Base-by-base conservation (phyloP, 305 asterid genomes). In the Fraxinus velutina region DNA sequence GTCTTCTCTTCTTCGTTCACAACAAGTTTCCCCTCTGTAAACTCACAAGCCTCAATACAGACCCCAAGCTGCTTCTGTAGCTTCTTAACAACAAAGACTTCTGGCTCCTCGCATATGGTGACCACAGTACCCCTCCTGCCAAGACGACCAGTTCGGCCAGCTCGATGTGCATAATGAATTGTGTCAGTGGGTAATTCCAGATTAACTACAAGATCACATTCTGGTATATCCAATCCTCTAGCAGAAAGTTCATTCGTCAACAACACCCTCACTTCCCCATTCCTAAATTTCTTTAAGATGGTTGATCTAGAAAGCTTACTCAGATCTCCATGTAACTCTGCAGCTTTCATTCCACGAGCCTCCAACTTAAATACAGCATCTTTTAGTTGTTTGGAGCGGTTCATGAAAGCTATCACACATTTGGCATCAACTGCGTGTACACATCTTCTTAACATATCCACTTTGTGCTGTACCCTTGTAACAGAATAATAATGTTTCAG, bases 121-220 rank as follows among this genome's bases (percentile, higher is more conserved):
- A 96, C 95, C 85, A 96, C 99, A 6, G 85, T 89, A 50, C 99
- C 99, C 83, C 76, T 90, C 72, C 99, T 86, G 33, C 98, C 98
- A 12, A 94, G 95, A 3, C 99, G 92, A 34, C 98, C 99, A 1
- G 99, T 93, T 66, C 98, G 86, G 8, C 99, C 99, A 39, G 99
- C 99, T 79, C 99, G 90, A 89, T 96, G 99, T 2, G 99, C 97
- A 75, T 94, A 96, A 78, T 96, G 99, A 79, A 80, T 88, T 0
- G 97, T 85, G 85, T 96, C 98, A n/a, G 99, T 96, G 10, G 99
- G 98, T 85, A 96, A 80, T 80, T 77, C 98, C 84, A 96, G 88
- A 84, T 96, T 94, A 71, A 96, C 99, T 32, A 96, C 99, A 75
- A 96, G 98, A 85, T 96, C 98, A 80, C 99, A 96, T 82, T 94